Base-by-base conservation (phyloP, 768 basidiomycete species). In the Serendipita sp. region DNA sequence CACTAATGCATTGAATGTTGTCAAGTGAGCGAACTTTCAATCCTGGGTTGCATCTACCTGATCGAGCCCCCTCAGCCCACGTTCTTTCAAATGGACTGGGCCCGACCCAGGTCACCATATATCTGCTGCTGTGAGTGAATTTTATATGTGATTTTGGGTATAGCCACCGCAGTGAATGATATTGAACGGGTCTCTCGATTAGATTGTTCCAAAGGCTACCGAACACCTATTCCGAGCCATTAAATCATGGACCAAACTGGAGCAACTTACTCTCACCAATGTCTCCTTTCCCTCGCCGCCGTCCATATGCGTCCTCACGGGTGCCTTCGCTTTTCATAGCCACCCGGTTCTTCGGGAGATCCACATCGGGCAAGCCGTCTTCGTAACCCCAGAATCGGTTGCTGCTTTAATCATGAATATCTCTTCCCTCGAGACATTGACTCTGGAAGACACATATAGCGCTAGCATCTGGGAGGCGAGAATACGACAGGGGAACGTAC, bases 91-190 rank as follows among this genome's bases (percentile, higher is more conserved):
- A 23, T 84, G 84, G 84, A 78, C 74, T n/a, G 80, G 82, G 2
- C 82, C 81, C 3, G 82, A 83, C 68, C 82, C 82, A 29, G 78
- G 77, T 11, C 82, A 84, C 65, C 80, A 84, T 67, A 81, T 83
- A 68, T 82, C 82, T 0, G 81, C 74, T n/a, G 81, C 82, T 34
- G 83, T 83, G 68, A 67, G 80, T 75, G 8, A 33, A 48, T 44
- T 64, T 16, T 23, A 31, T 37, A 13, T 55, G 33, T 46, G 23
- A 40, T 40, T 40, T 5, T 13, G 40, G 13, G 8, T 36, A 29
- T 29, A 11, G 3, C 23, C 23, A 40, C 29, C 5, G 34, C 6
- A 10, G 18, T 6, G 16, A 52, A 8, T 52, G 48, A 23, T n/a
- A 29, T 62, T 8, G 55, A 44, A 58, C 29, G 40, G 2, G 15